A percentile compares a stretch with the other conserved stretches of the same genome.
Evolutionary conservation across 306 rosid genomes (phyloP).

Genomic region (Sesbania bispinosa): DNA sequence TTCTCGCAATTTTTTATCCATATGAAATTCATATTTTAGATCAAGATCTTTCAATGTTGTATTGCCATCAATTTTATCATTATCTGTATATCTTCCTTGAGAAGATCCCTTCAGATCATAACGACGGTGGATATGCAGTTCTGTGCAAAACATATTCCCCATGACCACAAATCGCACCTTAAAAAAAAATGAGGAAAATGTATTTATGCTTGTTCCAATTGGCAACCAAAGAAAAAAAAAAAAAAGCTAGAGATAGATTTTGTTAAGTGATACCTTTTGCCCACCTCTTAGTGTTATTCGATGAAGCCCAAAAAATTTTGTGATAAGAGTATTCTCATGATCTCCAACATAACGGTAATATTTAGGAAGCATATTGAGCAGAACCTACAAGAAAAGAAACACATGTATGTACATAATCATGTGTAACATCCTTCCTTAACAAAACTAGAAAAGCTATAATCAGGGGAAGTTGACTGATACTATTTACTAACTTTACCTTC

Average conservation of each 20-base stretch:
- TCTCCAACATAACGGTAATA: constrained; percentile 64
- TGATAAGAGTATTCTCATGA: constrained; percentile 82
- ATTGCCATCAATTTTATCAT: constrained; percentile 49
- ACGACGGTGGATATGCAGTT: constrained; percentile 70
- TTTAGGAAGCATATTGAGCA: constrained; percentile 81
- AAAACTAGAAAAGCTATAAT: background rate
- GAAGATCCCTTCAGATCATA: constrained; percentile 93
- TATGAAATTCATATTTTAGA: constrained; percentile 66
- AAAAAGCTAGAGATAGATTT: constrained; percentile 16
- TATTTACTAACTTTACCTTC: background rate
- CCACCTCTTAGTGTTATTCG: constrained; percentile 61
- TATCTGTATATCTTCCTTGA: constrained; percentile 64
- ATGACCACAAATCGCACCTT: constrained; percentile 91
- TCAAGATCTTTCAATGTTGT: constrained; percentile 85
- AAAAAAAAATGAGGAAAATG: constrained; percentile 24
- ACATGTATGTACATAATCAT: too few relatives aligned
- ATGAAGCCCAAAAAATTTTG: constrained; percentile 85
- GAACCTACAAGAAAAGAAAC: constrained; percentile 44
- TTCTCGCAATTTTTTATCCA: constrained; percentile 85
- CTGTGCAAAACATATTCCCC: constrained; percentile 95
- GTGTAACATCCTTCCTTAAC: background rate
- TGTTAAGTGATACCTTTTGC: constrained; percentile 58
- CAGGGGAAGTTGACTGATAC: background rate
- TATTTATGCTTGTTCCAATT: background rate
- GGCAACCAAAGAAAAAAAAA: constrained; percentile 12